Evolutionary conservation across 2,329 filamentous ascomycete genomes (phyloP).

Genomic region (Phyllosticta paracitricarpa): DNA sequence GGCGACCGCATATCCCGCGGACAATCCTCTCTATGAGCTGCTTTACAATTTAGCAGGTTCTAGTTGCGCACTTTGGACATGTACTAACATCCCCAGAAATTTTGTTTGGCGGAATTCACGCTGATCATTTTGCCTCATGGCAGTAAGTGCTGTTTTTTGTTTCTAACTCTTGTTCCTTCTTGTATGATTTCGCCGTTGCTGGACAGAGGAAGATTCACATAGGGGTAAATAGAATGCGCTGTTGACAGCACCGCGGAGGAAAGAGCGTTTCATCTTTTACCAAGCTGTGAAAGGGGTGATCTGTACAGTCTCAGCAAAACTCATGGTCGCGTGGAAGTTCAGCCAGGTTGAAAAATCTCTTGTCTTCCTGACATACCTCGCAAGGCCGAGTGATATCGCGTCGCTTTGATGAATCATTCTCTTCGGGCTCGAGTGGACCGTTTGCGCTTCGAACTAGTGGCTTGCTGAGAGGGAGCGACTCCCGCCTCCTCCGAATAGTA

Average conservation of each 20-base stretch:
- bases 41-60: too few relatives aligned
- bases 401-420: neutral
- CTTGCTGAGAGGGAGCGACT: neutral
- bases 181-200: conserved; percentile 6
- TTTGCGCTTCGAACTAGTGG: neutral
- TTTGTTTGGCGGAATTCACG: neutral
- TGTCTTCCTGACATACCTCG: neutral
- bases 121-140: neutral
- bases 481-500: conserved; percentile 1
- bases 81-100: neutral
- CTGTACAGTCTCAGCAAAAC: conserved; percentile 17
- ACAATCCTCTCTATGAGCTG: too few relatives aligned
- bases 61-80: too few relatives aligned
- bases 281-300: conserved; percentile 13
- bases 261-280: conserved; percentile 15
- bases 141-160: conserved; percentile 15
- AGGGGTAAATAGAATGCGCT: conserved; percentile 13
- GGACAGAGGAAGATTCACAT: neutral
- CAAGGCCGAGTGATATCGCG: neutral
- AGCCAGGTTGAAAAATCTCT: conserved; percentile 2
- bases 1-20: too few relatives aligned
- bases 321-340: conserved; percentile 11
- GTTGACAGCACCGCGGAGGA: conserved; percentile 17
- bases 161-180: conserved; percentile 15
- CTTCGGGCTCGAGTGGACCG: neutral